These are phyloP conservation scores for Punctularia strigosozonata DNA, from an alignment of 768 basidiomycete species.

Conservation along the genomic window DNA sequence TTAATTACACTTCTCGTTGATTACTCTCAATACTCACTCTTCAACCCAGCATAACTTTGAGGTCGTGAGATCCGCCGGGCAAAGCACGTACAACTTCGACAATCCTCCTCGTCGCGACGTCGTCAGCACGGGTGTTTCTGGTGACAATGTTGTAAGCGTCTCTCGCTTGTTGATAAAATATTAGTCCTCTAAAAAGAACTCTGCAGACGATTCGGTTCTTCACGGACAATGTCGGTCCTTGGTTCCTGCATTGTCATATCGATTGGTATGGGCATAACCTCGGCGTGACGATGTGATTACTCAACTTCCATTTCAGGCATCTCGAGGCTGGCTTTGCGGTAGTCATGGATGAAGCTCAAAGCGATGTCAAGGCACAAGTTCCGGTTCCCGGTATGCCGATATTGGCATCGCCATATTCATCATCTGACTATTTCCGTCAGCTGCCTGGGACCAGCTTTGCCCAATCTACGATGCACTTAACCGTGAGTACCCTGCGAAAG, in stretches of 20 bases:
- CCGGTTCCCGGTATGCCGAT: too few species aligned
- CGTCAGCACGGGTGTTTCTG: conserved; percentile 11
- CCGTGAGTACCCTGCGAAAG: too few species aligned
- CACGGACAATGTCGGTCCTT: conserved; percentile 57
- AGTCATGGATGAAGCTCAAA: too few species aligned
- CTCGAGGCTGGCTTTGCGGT: too few species aligned
- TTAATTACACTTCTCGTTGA: conserved; percentile 33
- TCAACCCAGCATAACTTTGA: conserved; percentile 20
- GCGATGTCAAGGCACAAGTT: too few species aligned
- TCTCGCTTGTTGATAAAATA: conserved; percentile 11
- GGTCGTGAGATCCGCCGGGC: conserved; percentile 24
- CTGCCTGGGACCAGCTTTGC: too few species aligned
- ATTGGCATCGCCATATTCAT: too few species aligned
- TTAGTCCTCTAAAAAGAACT: conserved; percentile 5
- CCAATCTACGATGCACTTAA: too few species aligned
- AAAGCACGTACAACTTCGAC: conserved; percentile 20
- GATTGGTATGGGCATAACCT: too few species aligned
- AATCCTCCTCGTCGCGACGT: conserved; percentile 25
- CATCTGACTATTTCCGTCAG: too few species aligned
- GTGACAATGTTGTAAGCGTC: conserved; percentile 12
- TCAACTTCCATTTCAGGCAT: too few species aligned
- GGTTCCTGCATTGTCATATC: conserved; percentile 23
- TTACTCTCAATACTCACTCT: conserved; percentile 8
- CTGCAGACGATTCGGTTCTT: conserved; percentile 47
- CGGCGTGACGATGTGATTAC: too few species aligned